Base-by-base conservation (phyloP, 257 asterid species). In the Vinca minor region DNA sequence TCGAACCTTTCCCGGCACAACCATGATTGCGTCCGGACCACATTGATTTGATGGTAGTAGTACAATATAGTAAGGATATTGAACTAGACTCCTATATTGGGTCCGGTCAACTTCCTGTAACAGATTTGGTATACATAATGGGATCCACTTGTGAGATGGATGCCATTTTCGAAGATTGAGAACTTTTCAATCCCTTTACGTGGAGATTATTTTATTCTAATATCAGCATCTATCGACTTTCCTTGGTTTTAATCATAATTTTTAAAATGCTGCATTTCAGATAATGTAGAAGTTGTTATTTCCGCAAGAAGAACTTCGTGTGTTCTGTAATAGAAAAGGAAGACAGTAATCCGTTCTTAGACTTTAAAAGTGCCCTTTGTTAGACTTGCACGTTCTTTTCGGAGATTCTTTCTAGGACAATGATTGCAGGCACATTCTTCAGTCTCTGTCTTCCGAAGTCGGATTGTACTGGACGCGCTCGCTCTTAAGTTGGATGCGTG, bases 1-100 rank as follows among this genome's bases (percentile, higher is more conserved):
- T 12, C 12, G 25, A 39, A 50, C 11, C 44, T 39, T 4, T 32
- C 18, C 38, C 62, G n/a, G 23, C 52, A 25, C 25, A 26, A 7
- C 7, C 4, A 7, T 34, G 36, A 29, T 52, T 11, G 3, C 15
- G 10, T 38, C 29, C 42, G 52, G 68, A 34, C 41, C 56, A 10
- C 15, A 9, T 60, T 41, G 20, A 49, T 18, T 39, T 50, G 26
- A 10, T 32, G 9, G 28, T 41, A 39, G 28, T 41, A 39, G 21
- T 32, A 7, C 57, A 15, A 62, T 39, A 53, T 20, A 29, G 6
- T 39, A 44, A 52, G 62, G 29, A 52, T 62, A 31, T 50, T 39
- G 49, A 63, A 45, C 41, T 32, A 31, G 58, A 36, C 46, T 28
- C 18, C 54, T 38, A 21, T 60, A 60, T 69, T 50, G 20, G 28